Conservation (phyloP, 208 protist genomes). For the Tritrichomonas foetus region DNA sequence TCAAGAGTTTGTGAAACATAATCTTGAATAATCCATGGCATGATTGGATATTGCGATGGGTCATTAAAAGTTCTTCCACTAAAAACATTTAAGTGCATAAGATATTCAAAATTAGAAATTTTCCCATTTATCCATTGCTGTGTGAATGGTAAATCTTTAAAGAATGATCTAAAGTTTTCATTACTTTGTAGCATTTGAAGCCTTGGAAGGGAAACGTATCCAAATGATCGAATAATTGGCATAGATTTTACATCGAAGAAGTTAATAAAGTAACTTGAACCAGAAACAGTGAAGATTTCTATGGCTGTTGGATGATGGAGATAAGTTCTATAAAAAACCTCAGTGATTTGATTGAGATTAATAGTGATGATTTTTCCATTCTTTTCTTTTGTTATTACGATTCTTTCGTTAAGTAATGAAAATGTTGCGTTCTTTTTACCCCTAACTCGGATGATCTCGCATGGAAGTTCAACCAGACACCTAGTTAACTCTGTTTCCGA, state of each 20-base stretch:
- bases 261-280: neutral
- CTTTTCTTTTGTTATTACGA: neutral
- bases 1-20: neutral
- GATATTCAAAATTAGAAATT: constrained; percentile 88
- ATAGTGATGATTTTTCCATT: neutral
- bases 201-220: neutral
- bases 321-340: neutral
- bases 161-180: neutral
- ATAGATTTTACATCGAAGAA: neutral
- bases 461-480: neutral
- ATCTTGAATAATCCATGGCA: constrained; percentile 11
- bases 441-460: neutral
- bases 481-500: too few species aligned
- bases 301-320: constrained; percentile 37
- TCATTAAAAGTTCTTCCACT: constrained; percentile 89
- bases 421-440: neutral
- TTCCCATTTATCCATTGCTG: neutral
- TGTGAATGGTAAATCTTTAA: neutral
- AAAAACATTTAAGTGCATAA: constrained; percentile 91
- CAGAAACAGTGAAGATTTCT: neutral
- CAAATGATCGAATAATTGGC: neutral
- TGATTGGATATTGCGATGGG: constrained; percentile 74
- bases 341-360: neutral
- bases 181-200: neutral
- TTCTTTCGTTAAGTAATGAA: neutral